Evolutionary conservation across 306 rosid species (phyloP).

Genomic region (Alnus glutinosa): DNA sequence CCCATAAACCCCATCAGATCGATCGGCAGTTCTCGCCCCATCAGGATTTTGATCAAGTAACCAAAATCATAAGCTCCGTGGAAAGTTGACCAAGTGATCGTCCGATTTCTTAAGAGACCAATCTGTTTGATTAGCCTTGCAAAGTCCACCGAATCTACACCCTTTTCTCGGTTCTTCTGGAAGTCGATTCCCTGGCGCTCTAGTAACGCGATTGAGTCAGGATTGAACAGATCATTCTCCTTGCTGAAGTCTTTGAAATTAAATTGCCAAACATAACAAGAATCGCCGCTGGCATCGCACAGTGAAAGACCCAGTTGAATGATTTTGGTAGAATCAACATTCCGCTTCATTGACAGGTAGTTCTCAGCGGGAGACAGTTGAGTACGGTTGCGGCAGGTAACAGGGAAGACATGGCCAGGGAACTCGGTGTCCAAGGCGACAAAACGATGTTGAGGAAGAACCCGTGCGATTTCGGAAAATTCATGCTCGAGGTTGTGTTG

Average conservation of each 20-base stretch:
- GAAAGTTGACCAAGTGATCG: neutral
- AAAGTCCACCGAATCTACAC: neutral
- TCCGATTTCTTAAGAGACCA: neutral
- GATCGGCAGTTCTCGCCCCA: neutral
- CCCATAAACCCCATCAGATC: neutral
- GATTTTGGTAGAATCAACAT: neutral
- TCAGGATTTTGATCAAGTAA: neutral
- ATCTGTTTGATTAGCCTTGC: neutral
- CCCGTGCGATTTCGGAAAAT: too few relatives aligned
- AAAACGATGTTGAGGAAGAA: too few relatives aligned
- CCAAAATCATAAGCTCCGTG: neutral
- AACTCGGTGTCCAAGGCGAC: too few relatives aligned
- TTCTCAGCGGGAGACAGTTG: too few relatives aligned
- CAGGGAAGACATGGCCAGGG: too few relatives aligned
- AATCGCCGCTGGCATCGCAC: neutral
- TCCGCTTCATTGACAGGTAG: too few relatives aligned
- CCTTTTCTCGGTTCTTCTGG: neutral
- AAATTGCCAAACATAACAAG: neutral
- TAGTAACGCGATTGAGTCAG: neutral
- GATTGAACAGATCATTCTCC: neutral
- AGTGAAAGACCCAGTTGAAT: neutral
- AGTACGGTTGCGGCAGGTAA: too few relatives aligned
- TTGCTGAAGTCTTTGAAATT: neutral
- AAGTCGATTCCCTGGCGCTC: neutral
- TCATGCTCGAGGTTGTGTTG: too few relatives aligned